Base-by-base conservation (phyloP, 2,329 filamentous ascomycete species). In the Emmonsia crescens region DNA sequence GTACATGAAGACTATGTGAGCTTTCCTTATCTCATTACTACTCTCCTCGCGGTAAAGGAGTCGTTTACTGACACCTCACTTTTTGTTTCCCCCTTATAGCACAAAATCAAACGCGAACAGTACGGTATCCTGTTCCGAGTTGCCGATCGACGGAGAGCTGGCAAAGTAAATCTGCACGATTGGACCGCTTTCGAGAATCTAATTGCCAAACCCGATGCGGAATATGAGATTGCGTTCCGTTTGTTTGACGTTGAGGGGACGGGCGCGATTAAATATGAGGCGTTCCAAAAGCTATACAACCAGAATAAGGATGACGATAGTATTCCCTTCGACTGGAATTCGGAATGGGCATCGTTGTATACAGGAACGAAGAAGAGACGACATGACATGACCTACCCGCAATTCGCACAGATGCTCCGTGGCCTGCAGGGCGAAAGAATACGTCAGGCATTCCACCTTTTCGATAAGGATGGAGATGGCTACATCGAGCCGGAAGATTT, bases 151-250 rank as follows among this genome's bases (percentile, higher is more conserved):
- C 85, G 84, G 66, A 83, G 81, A 67, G 80, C 80, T 52, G 92
- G 92, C 65, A 86, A 83, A 68, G 81, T 99, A 68, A 89, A 79
- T 68, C 79, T 97, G 60, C 80, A 85, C 63, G 94, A 99, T 78
- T 99, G 93, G 91, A 86, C 84, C 55, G 88, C 89, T 66, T 99
- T 97, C 76, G 90, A 96, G 78, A 95, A 96, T 79, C 84, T 99
- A 65, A 86, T 99, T 63, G 82, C 83, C 68, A 97, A 96, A 78
- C 89, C 94, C 64, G 94, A 97, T 72, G 94, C 94, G 74, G 94
- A 99, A 79, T 99, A 99, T 78, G 92, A 97, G 76, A 96, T 99
- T 69, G 93, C 94, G 19, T 99, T 97, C 79, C 89, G 94, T 69
- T 83, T 99, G 61, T 99, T 99, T 77, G 93, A 97, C 72, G 83